Evolutionary conservation across 495 filamentous ascomycete genomes (phyloP).

Genomic region (Bombardia bombarda): DNA sequence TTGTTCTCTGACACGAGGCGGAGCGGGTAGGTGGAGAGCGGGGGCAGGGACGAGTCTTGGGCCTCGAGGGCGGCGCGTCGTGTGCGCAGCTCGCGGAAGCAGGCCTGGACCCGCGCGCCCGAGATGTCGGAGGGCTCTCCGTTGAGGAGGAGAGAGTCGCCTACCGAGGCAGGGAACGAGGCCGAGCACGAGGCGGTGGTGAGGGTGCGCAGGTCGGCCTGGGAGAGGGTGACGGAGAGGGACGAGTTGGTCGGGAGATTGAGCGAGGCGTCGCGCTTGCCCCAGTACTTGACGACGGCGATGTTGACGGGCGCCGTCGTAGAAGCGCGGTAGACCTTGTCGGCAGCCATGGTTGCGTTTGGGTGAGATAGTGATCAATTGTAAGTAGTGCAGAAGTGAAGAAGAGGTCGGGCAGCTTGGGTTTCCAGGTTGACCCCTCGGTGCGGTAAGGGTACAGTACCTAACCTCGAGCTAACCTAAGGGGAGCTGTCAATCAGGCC

Average conservation of each 20-base stretch:
- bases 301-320: slow-evolving; percentile 98
- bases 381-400: background rate
- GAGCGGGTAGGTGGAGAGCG: slow-evolving; percentile 64
- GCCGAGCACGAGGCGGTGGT: slow-evolving; percentile 91
- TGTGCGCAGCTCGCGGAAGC: slow-evolving; percentile 73
- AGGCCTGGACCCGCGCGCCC: slow-evolving; percentile 81
- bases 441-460: too few species aligned
- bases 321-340: slow-evolving; percentile 73
- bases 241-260: slow-evolving; percentile 98
- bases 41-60: slow-evolving; percentile 61
- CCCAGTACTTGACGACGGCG: slow-evolving; percentile 98
- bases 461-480: too few species aligned
- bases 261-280: slow-evolving; percentile 83
- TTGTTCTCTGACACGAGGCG: slow-evolving; percentile 91
- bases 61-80: slow-evolving; percentile 69
- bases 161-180: slow-evolving; percentile 48
- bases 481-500: too few species aligned
- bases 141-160: slow-evolving; percentile 79
- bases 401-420: background rate
- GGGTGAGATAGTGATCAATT: background rate
- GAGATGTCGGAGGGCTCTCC: slow-evolving; percentile 73
- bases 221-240: slow-evolving; percentile 90
- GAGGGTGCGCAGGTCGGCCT: slow-evolving; percentile 86
- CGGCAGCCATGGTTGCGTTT: slow-evolving; percentile 35
- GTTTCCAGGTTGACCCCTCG: too few species aligned